These are phyloP conservation scores for Fraxinus platypoda DNA, from an alignment of 305 asterid species.

Conservation along the genomic window DNA sequence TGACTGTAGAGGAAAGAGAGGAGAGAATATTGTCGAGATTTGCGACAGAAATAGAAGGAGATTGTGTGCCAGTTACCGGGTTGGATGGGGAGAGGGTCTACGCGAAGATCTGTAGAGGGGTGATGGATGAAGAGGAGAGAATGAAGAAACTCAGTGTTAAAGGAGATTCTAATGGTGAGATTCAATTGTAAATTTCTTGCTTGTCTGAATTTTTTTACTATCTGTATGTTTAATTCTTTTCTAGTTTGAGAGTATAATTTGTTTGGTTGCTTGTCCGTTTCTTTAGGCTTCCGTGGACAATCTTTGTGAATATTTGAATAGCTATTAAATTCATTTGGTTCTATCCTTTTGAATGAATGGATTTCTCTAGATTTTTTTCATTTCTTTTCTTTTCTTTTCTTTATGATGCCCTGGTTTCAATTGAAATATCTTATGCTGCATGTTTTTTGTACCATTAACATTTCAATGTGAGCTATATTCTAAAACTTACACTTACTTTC, in stretches of 20 bases:
- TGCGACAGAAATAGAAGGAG: constrained; percentile 78
- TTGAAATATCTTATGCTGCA: not conserved
- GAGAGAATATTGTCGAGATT: constrained; percentile 70
- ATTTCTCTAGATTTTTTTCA: not conserved
- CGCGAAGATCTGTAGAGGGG: constrained; percentile 61
- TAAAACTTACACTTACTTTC: not conserved
- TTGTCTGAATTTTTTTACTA: not conserved
- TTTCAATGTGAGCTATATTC: not conserved
- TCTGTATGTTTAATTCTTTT: not conserved
- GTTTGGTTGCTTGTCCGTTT: not conserved
- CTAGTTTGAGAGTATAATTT: not conserved
- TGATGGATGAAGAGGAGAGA: constrained; percentile 41
- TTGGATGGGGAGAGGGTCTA: constrained; percentile 93
- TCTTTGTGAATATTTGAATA: constrained; percentile 11
- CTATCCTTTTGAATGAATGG: not conserved
- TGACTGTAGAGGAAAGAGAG: constrained; percentile 39
- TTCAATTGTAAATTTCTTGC: constrained; percentile 1
- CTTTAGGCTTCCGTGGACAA: not conserved
- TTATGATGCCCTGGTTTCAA: not conserved
- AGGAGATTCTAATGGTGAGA: constrained; percentile 50
- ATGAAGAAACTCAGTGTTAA: constrained; percentile 43
- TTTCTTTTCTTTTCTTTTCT: not conserved
- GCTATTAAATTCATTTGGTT: constrained; percentile 2
- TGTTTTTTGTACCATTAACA: not conserved
- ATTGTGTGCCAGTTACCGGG: constrained; percentile 83